Evolutionary conservation across 2,329 filamentous ascomycete species (phyloP).

Genomic region (Fusarium sororula): DNA sequence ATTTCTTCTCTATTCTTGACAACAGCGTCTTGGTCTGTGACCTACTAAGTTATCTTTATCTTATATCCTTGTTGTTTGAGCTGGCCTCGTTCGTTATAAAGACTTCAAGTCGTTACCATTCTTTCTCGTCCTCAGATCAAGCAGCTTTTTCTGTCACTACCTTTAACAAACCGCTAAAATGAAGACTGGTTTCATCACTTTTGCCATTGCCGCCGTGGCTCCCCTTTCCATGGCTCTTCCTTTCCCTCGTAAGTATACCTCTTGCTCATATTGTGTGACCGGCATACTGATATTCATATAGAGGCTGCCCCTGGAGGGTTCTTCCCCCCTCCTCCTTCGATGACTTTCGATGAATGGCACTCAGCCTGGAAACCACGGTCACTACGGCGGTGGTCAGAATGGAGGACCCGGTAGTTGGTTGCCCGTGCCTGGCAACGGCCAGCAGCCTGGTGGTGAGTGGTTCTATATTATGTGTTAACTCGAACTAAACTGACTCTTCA

Average conservation of each 20-base stretch:
- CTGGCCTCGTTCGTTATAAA: constrained; percentile 24
- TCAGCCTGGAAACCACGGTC: neutral
- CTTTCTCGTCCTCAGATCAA: constrained; percentile 1
- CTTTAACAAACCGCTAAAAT: constrained; percentile 22
- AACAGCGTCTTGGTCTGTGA: constrained; percentile 29
- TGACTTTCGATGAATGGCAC: constrained; percentile 14
- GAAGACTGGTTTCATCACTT: constrained; percentile 36
- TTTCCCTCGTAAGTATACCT: constrained; percentile 18
- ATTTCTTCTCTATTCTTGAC: constrained; percentile 17
- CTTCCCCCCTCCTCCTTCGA: neutral
- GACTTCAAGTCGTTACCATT: neutral
- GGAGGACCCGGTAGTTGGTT: constrained; percentile 13
- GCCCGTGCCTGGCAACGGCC: neutral
- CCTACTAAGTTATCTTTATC: neutral
- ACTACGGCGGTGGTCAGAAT: neutral
- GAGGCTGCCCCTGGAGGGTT: constrained; percentile 4
- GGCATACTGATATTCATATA: constrained; percentile 1
- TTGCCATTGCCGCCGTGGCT: constrained; percentile 30
- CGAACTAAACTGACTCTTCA: neutral
- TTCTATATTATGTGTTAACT: no score
- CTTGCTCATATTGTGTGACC: neutral
- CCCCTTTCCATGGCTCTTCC: constrained; percentile 30
- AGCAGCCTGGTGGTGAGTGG: constrained; percentile 13
- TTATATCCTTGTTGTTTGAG: constrained; percentile 22
- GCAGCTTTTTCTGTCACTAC: constrained; percentile 5